A percentile compares a stretch with the other conserved stretches of the same genome.
These are phyloP conservation scores for Cyclotella choctawhatcheeana DNA, from an alignment of 108 stramenopile species.

Conservation along the genomic window DNA sequence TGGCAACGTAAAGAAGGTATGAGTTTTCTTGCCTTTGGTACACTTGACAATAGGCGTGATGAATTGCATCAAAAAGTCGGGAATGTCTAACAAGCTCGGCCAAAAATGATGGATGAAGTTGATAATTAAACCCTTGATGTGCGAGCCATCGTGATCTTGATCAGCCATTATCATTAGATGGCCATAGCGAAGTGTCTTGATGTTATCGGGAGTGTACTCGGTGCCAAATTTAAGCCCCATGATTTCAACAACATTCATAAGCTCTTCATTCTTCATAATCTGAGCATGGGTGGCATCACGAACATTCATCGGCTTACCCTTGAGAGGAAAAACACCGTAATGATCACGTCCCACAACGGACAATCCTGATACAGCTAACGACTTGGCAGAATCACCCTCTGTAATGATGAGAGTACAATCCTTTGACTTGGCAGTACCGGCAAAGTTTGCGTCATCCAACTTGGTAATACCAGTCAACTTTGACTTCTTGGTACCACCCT, in stretches of 20 bases:
- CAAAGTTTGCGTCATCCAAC: slow-evolving; percentile 97
- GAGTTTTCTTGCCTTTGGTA: slow-evolving; percentile 80
- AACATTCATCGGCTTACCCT: slow-evolving; percentile 97
- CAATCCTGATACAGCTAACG: slow-evolving; percentile 91
- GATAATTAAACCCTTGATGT: slow-evolving; percentile 99
- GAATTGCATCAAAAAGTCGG: slow-evolving; percentile 98
- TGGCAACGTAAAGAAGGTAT: slow-evolving; percentile 94
- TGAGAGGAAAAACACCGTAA: slow-evolving; percentile 95
- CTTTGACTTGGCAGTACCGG: slow-evolving; percentile 90
- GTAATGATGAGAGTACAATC: slow-evolving; percentile 97
- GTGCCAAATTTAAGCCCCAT: slow-evolving; percentile 95
- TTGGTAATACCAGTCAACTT: slow-evolving; percentile 96
- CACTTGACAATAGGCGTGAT: slow-evolving; percentile 99
- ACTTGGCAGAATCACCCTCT: slow-evolving; percentile 97
- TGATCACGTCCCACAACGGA: slow-evolving; percentile 92
- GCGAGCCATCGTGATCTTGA: slow-evolving; percentile 99
- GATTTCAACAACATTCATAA: slow-evolving; percentile 97
- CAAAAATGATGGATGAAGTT: slow-evolving; percentile 98
- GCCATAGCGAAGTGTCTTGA: slow-evolving; percentile 94
- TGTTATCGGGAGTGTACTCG: slow-evolving; percentile 81
- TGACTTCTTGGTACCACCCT: slow-evolving; percentile 91
- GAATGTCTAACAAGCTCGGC: slow-evolving; percentile 94
- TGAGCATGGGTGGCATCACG: slow-evolving; percentile 88
- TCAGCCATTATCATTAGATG: slow-evolving; percentile 99
- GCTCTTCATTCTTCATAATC: slow-evolving; percentile 96